Percentiles rank a stretch among this genome's conserved stretches.
These are phyloP conservation scores for Fusarium continuum DNA, from an alignment of 2,329 filamentous ascomycete species.

Conservation along the genomic window DNA sequence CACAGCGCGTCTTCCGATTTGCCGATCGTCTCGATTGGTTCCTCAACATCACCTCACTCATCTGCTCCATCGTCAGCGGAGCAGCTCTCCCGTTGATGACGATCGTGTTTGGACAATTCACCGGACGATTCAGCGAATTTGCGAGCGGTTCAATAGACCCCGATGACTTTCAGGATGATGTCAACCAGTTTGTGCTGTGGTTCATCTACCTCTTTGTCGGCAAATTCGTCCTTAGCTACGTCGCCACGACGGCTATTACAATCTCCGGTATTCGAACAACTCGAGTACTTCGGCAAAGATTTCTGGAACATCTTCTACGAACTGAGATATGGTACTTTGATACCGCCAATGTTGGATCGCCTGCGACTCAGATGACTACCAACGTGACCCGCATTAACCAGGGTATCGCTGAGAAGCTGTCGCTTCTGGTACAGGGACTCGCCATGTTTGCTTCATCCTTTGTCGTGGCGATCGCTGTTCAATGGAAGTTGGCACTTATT, in stretches of 20 bases:
- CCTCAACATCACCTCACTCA: conserved; percentile 14
- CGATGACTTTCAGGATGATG: conserved; percentile 3
- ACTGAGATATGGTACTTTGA: conserved; percentile 35
- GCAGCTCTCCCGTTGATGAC: conserved; percentile 26
- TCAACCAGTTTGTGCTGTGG: conserved; percentile 25
- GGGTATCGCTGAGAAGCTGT: conserved; percentile 52
- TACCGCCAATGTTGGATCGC: conserved; percentile 9
- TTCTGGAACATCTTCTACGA: conserved; percentile 16
- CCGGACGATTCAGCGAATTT: conserved; percentile 21
- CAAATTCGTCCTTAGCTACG: conserved; percentile 21
- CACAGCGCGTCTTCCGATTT: conserved; percentile 24
- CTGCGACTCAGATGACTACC: conserved; percentile 45
- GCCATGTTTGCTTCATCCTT: conserved; percentile 51
- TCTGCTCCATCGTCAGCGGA: conserved; percentile 21
- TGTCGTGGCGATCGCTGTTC: conserved; percentile 49
- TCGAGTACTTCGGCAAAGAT: conserved; percentile 13
- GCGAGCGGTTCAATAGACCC: conserved; percentile 1
- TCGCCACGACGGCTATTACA: conserved; percentile 9
- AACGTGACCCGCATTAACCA: conserved; percentile 52
- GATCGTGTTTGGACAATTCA: conserved; percentile 26
- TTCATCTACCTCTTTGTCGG: conserved; percentile 32
- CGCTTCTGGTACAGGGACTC: conserved; percentile 49
- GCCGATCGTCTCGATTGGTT: conserved; percentile 28
- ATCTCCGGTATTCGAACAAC: conserved; percentile 28
- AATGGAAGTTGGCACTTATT: conserved; percentile 56